phyloP scores from a whole-genome alignment of 345 rosid species.

The Euphorbia peplus region DNA sequence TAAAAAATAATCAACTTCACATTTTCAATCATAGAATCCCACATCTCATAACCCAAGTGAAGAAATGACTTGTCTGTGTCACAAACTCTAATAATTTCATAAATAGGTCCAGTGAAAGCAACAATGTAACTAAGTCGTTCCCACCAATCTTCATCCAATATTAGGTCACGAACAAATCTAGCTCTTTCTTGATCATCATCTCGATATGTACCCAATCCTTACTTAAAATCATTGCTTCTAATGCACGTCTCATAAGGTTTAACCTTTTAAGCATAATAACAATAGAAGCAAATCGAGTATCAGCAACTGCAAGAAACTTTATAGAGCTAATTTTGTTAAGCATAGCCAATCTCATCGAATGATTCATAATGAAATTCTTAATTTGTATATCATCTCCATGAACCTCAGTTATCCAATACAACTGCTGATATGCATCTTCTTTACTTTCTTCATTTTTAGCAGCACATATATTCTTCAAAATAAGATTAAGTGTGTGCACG shows the following conservation, averaged over 20 bases:
- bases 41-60: neutral
- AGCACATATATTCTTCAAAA: too few species aligned
- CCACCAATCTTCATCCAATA: neutral
- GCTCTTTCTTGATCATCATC: neutral
- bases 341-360: too few species aligned
- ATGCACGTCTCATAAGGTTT: neutral
- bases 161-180: neutral
- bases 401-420: too few species aligned
- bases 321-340: too few species aligned
- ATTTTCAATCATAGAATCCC: neutral
- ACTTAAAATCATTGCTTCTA: neutral
- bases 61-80: neutral
- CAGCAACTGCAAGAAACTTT: neutral
- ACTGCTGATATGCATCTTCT: too few species aligned
- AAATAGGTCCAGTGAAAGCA: neutral
- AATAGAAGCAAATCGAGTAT: constrained; percentile 1
- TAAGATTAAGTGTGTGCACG: too few species aligned
- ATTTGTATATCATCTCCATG: too few species aligned
- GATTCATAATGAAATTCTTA: too few species aligned
- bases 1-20: neutral
- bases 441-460: too few species aligned
- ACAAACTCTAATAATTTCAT: neutral
- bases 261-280: neutral
- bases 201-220: neutral
- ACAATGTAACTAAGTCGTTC: neutral